phyloP scores from a whole-genome alignment of 176 grass and related monocot genomes.

The Aegilops bicornis region DNA sequence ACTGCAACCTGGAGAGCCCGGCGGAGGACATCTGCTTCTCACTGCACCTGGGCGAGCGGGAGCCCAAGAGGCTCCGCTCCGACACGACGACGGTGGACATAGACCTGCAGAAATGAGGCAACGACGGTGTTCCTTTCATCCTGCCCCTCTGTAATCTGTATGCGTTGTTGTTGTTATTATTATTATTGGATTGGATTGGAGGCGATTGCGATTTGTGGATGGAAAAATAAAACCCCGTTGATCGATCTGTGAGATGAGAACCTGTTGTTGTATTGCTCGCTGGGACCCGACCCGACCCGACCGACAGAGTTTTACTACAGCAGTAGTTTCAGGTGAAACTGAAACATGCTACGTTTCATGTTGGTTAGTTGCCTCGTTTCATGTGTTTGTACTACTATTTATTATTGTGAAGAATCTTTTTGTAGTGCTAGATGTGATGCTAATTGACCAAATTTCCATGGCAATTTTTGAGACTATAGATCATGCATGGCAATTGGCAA shows the following conservation, averaged over 20 bases:
- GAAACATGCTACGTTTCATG: no score
- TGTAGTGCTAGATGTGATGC: no score
- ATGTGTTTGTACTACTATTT: no score
- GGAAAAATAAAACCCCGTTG: conserved; percentile 10
- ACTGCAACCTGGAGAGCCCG: conserved; percentile 30
- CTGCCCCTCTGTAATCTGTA: conserved; percentile 10
- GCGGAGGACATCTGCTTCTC: conserved; percentile 61
- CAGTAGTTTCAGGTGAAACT: no score
- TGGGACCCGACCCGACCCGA: not conserved
- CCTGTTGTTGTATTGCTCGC: not conserved
- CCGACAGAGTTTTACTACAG: no score
- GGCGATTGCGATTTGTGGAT: conserved; percentile 3
- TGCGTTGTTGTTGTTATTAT: not conserved
- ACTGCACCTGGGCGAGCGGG: conserved; percentile 66
- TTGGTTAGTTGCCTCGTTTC: no score
- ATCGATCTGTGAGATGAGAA: not conserved
- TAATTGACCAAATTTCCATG: no score
- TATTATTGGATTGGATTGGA: conserved; percentile 14
- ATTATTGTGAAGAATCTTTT: no score
- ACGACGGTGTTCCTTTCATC: not conserved
- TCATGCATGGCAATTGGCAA: no score
- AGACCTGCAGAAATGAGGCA: conserved; percentile 59
- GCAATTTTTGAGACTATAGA: no score
- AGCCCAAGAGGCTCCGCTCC: conserved; percentile 59
- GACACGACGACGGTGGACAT: conserved; percentile 38